Base-by-base conservation (phyloP, 768 basidiomycete genomes). In the Pleurotus pulmonarius region DNA sequence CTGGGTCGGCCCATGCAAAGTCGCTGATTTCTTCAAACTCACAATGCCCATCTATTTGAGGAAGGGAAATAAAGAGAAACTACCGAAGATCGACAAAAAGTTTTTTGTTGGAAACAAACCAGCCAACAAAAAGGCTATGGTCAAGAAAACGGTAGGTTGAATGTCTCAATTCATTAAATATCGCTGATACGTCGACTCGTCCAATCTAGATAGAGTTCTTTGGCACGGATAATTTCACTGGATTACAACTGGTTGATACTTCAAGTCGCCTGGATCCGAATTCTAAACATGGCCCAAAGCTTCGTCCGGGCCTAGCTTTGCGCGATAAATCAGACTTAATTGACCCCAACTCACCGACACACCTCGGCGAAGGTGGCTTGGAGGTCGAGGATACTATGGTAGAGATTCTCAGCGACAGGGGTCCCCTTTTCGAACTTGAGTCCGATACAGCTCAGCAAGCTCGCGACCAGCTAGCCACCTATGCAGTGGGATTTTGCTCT, bases 381-480 rank as follows among this genome's bases (percentile, higher is more conserved):
- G 49, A 38, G 29, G 5, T 51, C 2, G 34, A 51, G 29, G 49
- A 51, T 34, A 51, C 37, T 22, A 6, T 51, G 12, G 5, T 20
- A 8, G 20, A 43, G 6, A 46, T 60, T 34, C 3, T 24, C 22
- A 12, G 18, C 12, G 39, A n/a, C 37, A 4, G 13, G 1, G 9
- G 29, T 8, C 29, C 29, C 29, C 9, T 34, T 34, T 53, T 60
- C 18, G 59, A 60, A 16, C 8, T 13, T 13, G 24, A 46, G 6
- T n/a, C 34, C 7, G 29, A 39, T 11, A 9, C 18, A 8, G 37
- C 29, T 0, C 29, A n/a, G 15, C 37, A 34, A 20, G 46, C 54
- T 7, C 43, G 58, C 1, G 67, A 66, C 0, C 65, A 73, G 46
- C 55, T 73, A 9, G 59, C 61, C 2, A 49, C 60, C 16, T 70